Base-by-base conservation (phyloP, 495 filamentous ascomycete species). In the Acidiella bohemica region DNA sequence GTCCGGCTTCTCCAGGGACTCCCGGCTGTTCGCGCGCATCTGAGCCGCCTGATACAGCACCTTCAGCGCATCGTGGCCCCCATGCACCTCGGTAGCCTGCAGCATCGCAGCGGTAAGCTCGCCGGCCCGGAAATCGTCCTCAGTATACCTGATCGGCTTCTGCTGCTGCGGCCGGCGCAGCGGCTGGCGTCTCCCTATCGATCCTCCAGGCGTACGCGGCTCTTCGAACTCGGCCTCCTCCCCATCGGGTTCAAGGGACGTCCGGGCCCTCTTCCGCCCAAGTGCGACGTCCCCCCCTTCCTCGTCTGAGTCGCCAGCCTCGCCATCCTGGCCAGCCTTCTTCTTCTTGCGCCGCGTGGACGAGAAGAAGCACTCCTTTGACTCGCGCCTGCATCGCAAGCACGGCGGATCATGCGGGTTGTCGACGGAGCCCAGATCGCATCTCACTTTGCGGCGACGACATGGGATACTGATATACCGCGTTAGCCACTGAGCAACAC, bases 331-430 rank as follows among this genome's bases (percentile, higher is more conserved):
- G 7, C 42, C 42, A n/a, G 21, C 22, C 36, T 69, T 66, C 65
- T 92, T 92, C 52, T 84, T 71, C 75, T 95, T 96, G 49, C 90
- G 73, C 32, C 88, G 70, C 27, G 87, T 96, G n/a, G 84, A 82
- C 46, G 86, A 93, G 67, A 97, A 96, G 68, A 77, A 88, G 67
- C 90, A 97, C 50, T 93, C 78, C 62, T 93, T 93, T 63, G 76
- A 70, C 64, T 97, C 90, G 43, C 90, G 76, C 18, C 84, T 77
- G 60, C 90, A 97, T 56, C 90, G 75, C 43, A 88, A 82, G 54
- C 90, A 97, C 1, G 92, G 92, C 29, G 90, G 90, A 46, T 88
- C 82, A 56, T 86, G 77, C 24, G 90, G 90, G 45, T 88, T 81
- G 62, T 97, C 90, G 52, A 96, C 87, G 61, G 81, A 85, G 41